A percentile compares a stretch with the other conserved stretches of the same genome.
Conservation (phyloP, 108 stramenopile genomes). For the Fistulifera pelliculosa region DNA sequence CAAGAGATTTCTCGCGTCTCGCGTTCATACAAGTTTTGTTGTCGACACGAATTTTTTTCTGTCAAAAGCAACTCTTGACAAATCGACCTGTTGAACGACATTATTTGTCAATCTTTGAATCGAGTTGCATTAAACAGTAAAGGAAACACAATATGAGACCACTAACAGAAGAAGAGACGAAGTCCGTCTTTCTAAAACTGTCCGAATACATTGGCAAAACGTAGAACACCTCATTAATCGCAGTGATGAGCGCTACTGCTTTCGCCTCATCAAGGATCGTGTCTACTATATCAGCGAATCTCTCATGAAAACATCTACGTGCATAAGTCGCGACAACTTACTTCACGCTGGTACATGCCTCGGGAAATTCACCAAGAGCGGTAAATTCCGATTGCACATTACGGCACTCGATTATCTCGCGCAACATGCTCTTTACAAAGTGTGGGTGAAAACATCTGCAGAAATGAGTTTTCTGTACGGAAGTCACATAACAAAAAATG, state of each 20-base stretch:
- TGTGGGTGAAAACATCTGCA: slow-evolving; percentile 96
- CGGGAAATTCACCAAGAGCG: slow-evolving; percentile 97
- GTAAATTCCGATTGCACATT: slow-evolving; percentile 93
- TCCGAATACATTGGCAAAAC: slow-evolving; percentile 96
- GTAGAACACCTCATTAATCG: slow-evolving; percentile 85
- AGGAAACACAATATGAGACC: slow-evolving; percentile 81
- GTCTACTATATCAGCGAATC: slow-evolving; percentile 92
- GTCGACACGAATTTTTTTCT: no score
- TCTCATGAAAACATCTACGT: slow-evolving; percentile 76
- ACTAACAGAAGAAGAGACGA: slow-evolving; percentile 96
- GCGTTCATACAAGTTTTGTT: no score
- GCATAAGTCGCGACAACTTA: slow-evolving; percentile 73
- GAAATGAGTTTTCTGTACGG: slow-evolving; percentile 99
- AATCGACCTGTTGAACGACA: no score
- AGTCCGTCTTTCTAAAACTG: slow-evolving; percentile 92
- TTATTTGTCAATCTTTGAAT: no score
- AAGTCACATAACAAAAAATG: slow-evolving; percentile 93
- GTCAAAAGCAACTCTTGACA: no score
- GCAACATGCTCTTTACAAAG: slow-evolving; percentile 95
- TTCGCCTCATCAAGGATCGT: slow-evolving; percentile 86
- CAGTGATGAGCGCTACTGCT: slow-evolving; percentile 80
- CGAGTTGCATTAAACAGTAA: no score
- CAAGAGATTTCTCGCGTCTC: no score
- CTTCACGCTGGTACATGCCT: slow-evolving; percentile 92
- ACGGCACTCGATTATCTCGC: slow-evolving; percentile 92